Evolutionary conservation across 1,139 yeast genomes (phyloP), one percentile per base, ranked within the genome.

Genomic region (Sugiyamaella neomexicana): DNA sequence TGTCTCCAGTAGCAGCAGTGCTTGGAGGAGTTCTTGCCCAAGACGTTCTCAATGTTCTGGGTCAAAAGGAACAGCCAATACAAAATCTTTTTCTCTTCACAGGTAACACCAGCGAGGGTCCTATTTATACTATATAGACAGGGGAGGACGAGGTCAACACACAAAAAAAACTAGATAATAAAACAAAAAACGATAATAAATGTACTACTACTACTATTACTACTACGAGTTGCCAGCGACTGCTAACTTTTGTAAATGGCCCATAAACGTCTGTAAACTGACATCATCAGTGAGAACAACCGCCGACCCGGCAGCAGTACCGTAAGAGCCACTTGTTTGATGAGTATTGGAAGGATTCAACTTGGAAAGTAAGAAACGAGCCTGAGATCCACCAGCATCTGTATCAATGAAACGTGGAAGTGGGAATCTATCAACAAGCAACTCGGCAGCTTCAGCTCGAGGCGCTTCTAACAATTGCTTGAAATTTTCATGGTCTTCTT

Each of bases 311-410:
- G 53, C 45, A 32, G 76, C 74, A 34, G 60, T 54, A 9, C 80
- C 77, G 54, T 78, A 74, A 48, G 74, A 72, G 50, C 77, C 77
- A 60, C 79, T 76, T 57, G 78, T 78, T 67, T 81, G 85, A 72
- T 86, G 88, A 43, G 93, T 86, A 60, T 89, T 89, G 49, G 96
- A 86, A 48, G 99, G 98, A 72, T 93, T 93, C 72, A 93, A 82
- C 75, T 89, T 91, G 49, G 97, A 89, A 69, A 89, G 83, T 73
- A 93, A 80, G 80, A 93, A 93, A 76, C 99, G 85, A 1, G 98
- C 98, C 76, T 93, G 99, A 29, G 97, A 90, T 52, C 97, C 97
- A 67, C 98, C 97, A 65, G 90, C 97, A 69, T 91, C 97, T 54
- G 97, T 90, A 65, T 91, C 97, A 64, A 91, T 89, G 70, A 89